These are phyloP conservation scores for Rhodotorula diobovata DNA, from an alignment of 768 basidiomycete species.

Conservation along the genomic window DNA sequence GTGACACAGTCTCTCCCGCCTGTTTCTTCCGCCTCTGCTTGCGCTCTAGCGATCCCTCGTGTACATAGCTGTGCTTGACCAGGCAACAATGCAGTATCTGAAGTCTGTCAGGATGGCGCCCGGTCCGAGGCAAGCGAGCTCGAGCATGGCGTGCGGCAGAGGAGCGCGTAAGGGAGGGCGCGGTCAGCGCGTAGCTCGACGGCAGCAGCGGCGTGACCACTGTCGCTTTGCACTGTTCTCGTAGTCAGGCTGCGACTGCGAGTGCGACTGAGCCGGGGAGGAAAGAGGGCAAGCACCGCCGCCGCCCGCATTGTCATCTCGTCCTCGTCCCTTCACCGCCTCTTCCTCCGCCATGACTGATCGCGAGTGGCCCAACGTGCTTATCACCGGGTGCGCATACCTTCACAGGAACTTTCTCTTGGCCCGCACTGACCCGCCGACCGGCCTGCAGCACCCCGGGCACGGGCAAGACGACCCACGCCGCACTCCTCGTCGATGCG, in stretches of 20 bases:
- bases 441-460: conserved; percentile 46
- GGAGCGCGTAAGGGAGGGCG: too few species aligned
- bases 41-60: too few species aligned
- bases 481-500: conserved; percentile 65
- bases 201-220: too few species aligned
- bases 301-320: background rate
- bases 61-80: background rate
- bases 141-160: too few species aligned
- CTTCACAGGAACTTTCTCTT: background rate
- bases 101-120: too few species aligned
- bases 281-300: too few species aligned
- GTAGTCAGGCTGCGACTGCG: too few species aligned
- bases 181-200: too few species aligned
- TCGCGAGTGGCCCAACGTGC: conserved; percentile 56
- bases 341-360: background rate
- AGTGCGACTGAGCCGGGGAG: too few species aligned
- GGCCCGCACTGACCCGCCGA: background rate
- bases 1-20: background rate
- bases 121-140: too few species aligned
- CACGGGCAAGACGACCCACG: conserved; percentile 94
- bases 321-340: background rate
- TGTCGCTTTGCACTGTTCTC: too few species aligned
- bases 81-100: too few species aligned
- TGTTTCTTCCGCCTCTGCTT: background rate
- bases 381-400: conserved; percentile 66